Percentiles rank a stretch among this genome's conserved stretches.
Evolutionary conservation across 306 rosid species (phyloP).

Genomic region (Trichosanthes truncata): DNA sequence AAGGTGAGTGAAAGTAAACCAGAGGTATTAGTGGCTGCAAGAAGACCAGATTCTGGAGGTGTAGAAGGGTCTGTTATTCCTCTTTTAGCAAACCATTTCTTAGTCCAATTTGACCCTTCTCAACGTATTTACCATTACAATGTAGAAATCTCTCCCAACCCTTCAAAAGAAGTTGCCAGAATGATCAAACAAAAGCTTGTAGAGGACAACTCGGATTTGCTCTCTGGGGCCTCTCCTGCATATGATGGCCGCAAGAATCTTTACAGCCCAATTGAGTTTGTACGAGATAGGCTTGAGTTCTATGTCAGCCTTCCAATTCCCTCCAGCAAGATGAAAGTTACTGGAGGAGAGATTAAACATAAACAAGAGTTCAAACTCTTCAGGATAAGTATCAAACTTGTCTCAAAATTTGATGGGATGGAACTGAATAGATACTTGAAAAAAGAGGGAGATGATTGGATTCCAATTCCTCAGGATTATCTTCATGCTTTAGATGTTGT

Average conservation of each 20-base stretch:
- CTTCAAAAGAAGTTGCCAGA: constrained; percentile 77
- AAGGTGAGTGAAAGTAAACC: constrained; percentile 37
- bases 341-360: constrained; percentile 39
- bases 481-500: constrained; percentile 95
- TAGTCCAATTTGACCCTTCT: constrained; percentile 62
- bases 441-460: constrained; percentile 76
- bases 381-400: constrained; percentile 63
- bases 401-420: constrained; percentile 68
- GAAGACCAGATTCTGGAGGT: constrained; percentile 94
- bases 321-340: constrained; percentile 22
- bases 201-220: constrained; percentile 41
- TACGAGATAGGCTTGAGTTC: constrained; percentile 72
- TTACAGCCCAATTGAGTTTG: constrained; percentile 78
- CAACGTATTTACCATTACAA: constrained; percentile 77
- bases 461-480: constrained; percentile 92
- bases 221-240: constrained; percentile 72
- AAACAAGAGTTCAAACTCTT: constrained; percentile 44
- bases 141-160: constrained; percentile 85
- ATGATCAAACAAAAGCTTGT: constrained; percentile 73
- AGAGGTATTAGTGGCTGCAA: constrained; percentile 56
- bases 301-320: constrained; percentile 68
- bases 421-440: constrained; percentile 58
- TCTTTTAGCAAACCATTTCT: constrained; percentile 90
- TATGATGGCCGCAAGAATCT: constrained; percentile 91
- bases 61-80: constrained; percentile 67